These are phyloP conservation scores for Aplosporella prunicola DNA, from an alignment of 2,329 filamentous ascomycete genomes.

Conservation along the genomic window DNA sequence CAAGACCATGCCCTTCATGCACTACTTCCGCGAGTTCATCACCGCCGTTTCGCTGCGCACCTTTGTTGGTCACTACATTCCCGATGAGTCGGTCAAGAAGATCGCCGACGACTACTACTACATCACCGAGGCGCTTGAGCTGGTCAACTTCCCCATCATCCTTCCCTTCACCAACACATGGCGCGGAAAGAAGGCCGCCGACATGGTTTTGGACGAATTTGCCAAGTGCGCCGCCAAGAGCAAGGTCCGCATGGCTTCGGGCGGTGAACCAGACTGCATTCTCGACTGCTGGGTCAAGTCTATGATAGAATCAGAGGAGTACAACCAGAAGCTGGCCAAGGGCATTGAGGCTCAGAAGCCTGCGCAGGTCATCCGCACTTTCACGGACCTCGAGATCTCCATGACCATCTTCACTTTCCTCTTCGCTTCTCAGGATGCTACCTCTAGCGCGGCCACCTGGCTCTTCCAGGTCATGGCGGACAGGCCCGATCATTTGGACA, in stretches of 20 bases:
- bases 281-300: constrained; percentile 90
- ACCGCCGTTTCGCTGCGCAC: constrained; percentile 90
- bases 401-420: constrained; percentile 94
- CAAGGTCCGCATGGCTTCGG: constrained; percentile 83
- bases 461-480: constrained; percentile 91
- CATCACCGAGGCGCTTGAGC: constrained; percentile 87
- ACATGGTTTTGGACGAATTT: constrained; percentile 86
- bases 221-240: constrained; percentile 85
- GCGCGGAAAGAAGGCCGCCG: constrained; percentile 92
- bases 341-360: constrained; percentile 72
- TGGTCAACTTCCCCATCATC: constrained; percentile 98
- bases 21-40: constrained; percentile 86
- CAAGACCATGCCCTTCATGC: constrained; percentile 80
- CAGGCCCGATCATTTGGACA: constrained; percentile 82
- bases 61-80: constrained; percentile 95
- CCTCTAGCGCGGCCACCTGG: constrained; percentile 88
- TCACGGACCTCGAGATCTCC: constrained; percentile 82
- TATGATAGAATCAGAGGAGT: constrained; percentile 77
- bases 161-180: constrained; percentile 90
- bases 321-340: constrained; percentile 66
- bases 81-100: constrained; percentile 80
- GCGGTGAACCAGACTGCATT: constrained; percentile 80
- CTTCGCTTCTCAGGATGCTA: constrained; percentile 95
- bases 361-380: constrained; percentile 69
- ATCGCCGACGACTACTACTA: constrained; percentile 95